Evolutionary conservation across 2,329 filamentous ascomycete species (phyloP).

Genomic region (Neofusicoccum sp.): DNA sequence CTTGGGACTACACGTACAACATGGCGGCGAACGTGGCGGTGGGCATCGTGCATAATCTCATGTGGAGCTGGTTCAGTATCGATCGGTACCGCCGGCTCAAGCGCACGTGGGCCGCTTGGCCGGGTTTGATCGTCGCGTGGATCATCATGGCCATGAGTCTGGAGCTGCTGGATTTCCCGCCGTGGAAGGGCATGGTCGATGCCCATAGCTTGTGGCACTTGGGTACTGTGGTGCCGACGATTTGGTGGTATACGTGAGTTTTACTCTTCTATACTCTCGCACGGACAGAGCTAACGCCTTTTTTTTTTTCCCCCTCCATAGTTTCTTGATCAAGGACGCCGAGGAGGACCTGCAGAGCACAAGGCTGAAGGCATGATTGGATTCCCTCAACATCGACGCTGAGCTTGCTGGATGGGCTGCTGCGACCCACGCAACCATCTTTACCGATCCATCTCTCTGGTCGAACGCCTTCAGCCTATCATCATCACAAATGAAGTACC

Average conservation of each 20-base stretch:
- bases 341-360: constrained; percentile 76
- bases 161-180: constrained; percentile 92
- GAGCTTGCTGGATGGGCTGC: not conserved
- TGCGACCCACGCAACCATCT: no score
- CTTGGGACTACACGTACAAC: constrained; percentile 97
- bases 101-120: constrained; percentile 82
- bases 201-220: constrained; percentile 96
- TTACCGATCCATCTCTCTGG: not conserved
- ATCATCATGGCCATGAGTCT: constrained; percentile 92
- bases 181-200: constrained; percentile 79
- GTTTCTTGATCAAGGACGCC: constrained; percentile 84
- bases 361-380: constrained; percentile 66
- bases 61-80: constrained; percentile 87
- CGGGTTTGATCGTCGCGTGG: constrained; percentile 89
- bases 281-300: not conserved
- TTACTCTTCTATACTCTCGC: not conserved
- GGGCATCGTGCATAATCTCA: constrained; percentile 75
- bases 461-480: not conserved
- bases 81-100: constrained; percentile 71
- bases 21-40: constrained; percentile 91
- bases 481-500: no score
- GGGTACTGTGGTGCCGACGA: constrained; percentile 83
- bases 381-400: not conserved
- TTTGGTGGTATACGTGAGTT: constrained; percentile 93
- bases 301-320: constrained; percentile 40